These are phyloP conservation scores for Neurospora tetraspora DNA, from an alignment of 495 filamentous ascomycete genomes.

Conservation along the genomic window DNA sequence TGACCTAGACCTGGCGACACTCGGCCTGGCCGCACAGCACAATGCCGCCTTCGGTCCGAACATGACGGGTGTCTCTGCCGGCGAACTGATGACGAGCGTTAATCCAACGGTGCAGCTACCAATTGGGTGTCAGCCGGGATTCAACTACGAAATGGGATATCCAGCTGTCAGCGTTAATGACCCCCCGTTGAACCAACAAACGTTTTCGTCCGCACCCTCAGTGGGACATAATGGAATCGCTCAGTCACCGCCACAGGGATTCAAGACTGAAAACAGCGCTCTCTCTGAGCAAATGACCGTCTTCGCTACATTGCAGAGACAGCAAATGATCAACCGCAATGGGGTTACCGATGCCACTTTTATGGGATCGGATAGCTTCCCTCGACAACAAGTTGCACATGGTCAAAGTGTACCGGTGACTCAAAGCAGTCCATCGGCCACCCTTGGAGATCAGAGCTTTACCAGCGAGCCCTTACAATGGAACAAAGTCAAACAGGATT, in stretches of 20 bases:
- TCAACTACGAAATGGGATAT: not conserved
- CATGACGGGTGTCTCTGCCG: not conserved
- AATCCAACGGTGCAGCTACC: not conserved
- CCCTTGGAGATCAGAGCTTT: not conserved
- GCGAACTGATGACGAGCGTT: not conserved
- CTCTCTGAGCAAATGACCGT: not conserved
- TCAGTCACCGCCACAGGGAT: constrained; percentile 1
- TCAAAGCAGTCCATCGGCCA: not conserved
- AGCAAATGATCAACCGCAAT: not conserved
- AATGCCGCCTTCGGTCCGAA: constrained; percentile 10
- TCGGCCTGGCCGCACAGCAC: constrained; percentile 26
- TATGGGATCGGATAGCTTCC: not conserved
- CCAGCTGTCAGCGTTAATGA: not conserved
- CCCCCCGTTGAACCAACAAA: not conserved
- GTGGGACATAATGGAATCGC: not conserved
- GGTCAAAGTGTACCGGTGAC: not conserved
- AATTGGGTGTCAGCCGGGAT: not conserved
- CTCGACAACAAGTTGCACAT: not conserved
- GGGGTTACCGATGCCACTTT: not conserved
- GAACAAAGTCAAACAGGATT: not conserved
- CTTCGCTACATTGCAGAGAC: not conserved
- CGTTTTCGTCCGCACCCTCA: not conserved
- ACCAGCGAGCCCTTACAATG: not conserved
- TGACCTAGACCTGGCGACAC: constrained; percentile 30
- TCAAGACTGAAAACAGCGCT: constrained; percentile 11